These are phyloP conservation scores for Neurospora sp. DNA, from an alignment of 495 filamentous ascomycete species.

Conservation along the genomic window DNA sequence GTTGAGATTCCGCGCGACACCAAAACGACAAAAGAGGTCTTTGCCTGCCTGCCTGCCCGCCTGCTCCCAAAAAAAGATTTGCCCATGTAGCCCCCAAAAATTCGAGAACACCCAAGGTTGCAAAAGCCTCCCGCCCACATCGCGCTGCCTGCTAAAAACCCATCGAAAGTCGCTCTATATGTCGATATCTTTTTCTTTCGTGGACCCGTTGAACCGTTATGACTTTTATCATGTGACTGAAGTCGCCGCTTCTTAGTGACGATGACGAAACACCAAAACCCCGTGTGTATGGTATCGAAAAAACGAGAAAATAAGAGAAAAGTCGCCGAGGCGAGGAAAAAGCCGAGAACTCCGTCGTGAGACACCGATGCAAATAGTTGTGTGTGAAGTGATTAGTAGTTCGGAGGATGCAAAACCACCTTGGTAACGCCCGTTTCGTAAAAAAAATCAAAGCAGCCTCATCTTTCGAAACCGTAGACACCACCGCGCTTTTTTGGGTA, in stretches of 20 bases:
- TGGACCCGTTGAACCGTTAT: constrained; percentile 30
- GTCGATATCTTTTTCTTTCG: constrained; percentile 26
- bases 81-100: constrained; percentile 18
- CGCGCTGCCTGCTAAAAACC: neutral
- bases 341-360: constrained; percentile 24
- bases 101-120: constrained; percentile 17
- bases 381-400: constrained; percentile 11
- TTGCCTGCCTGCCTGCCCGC: constrained; percentile 17
- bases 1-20: constrained; percentile 14
- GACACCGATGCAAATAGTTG: constrained; percentile 24
- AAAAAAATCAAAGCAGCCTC: constrained; percentile 14
- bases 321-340: constrained; percentile 7
- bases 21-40: constrained; percentile 18
- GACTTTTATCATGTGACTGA: constrained; percentile 26
- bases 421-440: constrained; percentile 22
- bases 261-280: constrained; percentile 14
- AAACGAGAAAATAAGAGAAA: constrained; percentile 8
- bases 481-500: constrained; percentile 18
- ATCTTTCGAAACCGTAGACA: constrained; percentile 24
- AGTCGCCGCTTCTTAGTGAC: constrained; percentile 27
- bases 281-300: constrained; percentile 26
- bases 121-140: constrained; percentile 9
- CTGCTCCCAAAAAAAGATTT: constrained; percentile 13
- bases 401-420: constrained; percentile 23
- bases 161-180: constrained; percentile 25